Evolutionary conservation across 2,329 filamentous ascomycete genomes (phyloP).

Genomic region (Exophiala xenobiotica): DNA sequence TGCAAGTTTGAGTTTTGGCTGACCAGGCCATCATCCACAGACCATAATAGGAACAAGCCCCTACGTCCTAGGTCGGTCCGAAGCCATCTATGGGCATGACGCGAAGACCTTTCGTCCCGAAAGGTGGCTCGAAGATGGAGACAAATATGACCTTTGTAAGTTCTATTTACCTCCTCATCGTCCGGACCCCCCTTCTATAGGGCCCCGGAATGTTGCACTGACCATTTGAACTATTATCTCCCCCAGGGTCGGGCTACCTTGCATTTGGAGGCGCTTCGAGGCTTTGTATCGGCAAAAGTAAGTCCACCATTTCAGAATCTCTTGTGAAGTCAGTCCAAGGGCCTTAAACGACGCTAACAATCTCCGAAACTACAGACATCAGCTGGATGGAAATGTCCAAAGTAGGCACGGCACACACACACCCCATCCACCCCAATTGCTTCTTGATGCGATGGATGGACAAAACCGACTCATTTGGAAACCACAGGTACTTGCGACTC

Average conservation of each 20-base stretch:
- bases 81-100: slow-evolving; percentile 30
- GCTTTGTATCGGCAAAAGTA: slow-evolving; percentile 24
- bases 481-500: slow-evolving; percentile 2
- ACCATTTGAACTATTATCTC: not conserved
- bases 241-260: slow-evolving; percentile 5
- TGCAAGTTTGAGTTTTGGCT: too few species aligned
- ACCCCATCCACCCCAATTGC: too few species aligned
- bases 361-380: slow-evolving; percentile 10
- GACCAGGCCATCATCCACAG: not conserved
- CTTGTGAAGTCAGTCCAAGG: not conserved
- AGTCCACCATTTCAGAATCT: slow-evolving; percentile 2
- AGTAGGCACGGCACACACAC: slow-evolving; percentile 4
- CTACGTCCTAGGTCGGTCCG: slow-evolving; percentile 40
- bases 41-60: slow-evolving; percentile 35
- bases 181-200: too few species aligned
- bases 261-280: slow-evolving; percentile 24
- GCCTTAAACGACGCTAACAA: not conserved
- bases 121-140: slow-evolving; percentile 37
- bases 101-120: slow-evolving; percentile 31
- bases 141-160: too few species aligned
- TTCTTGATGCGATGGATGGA: not conserved
- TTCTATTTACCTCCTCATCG: too few species aligned
- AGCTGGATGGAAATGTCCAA: slow-evolving; percentile 27
- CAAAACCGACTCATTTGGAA: not conserved
- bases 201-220: not conserved